phyloP scores from a whole-genome alignment of 2,329 filamentous ascomycete genomes.

The Mollisiaceae sp. region DNA sequence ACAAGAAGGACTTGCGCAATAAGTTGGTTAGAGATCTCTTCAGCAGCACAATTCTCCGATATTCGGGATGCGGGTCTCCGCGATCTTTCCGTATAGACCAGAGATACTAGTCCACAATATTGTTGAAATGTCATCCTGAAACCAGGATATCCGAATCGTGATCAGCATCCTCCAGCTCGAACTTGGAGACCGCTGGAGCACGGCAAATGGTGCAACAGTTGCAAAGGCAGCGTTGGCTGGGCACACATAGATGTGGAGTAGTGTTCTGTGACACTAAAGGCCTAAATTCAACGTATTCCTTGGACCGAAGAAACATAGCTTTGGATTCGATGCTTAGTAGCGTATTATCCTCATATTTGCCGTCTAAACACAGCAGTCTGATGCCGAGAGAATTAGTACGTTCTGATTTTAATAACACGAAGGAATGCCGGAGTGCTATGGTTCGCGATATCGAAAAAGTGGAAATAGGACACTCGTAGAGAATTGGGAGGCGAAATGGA shows the following conservation, averaged over 20 bases:
- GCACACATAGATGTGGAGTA: background rate
- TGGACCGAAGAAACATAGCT: background rate
- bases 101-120: background rate
- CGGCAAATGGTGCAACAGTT: background rate
- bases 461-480: background rate
- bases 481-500: background rate
- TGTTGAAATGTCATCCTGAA: background rate
- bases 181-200: background rate
- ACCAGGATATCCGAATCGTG: background rate
- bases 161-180: background rate
- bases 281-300: background rate
- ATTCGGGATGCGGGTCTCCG: constrained; percentile 5
- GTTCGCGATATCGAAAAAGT: background rate
- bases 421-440: background rate
- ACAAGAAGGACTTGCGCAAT: background rate
- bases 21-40: background rate
- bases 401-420: constrained; percentile 1
- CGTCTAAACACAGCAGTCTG: background rate
- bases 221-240: background rate
- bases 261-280: background rate
- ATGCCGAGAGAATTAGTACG: background rate
- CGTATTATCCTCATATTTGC: background rate
- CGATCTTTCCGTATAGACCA: background rate
- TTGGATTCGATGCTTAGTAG: background rate
- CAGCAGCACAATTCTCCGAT: background rate